Evolutionary conservation across 2,329 filamentous ascomycete genomes (phyloP), one percentile per base, ranked within the genome.

Genomic region (Apiospora aurea): DNA sequence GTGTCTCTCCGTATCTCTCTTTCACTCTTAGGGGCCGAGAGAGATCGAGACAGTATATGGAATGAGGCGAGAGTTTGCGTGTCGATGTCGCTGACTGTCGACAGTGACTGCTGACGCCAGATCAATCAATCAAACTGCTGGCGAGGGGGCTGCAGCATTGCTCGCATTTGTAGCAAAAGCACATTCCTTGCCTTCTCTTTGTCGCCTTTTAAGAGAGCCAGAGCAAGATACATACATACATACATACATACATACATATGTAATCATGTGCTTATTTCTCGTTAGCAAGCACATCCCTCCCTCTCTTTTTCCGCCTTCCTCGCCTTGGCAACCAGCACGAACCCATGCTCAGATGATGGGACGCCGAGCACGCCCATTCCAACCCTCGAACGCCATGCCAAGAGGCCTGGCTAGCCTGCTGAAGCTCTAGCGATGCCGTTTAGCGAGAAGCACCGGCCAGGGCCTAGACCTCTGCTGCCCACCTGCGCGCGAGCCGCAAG

Each of bases 321-420:
- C 26, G 16, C 26, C 53, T 38, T 14, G 34, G 57, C 34, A 64
- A 64, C 57, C 57, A 64, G 38, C 57, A 41, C 57, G 18, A 41
- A 41, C 57, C 57, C 57, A 41, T n/a, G 57, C 34, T 64, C 57
- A 64, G 57, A 64, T 64, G 57, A 64, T 64, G 11, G 11, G 34
- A 64, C 21, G 57, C 57, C 57, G 34, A 41, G 57, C n/a, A 24
- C n/a, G 18, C 34, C 34, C 57, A 64, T 64, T 41, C 57, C 57
- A 64, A 64, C 57, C 57, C 57, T 64, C 57, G 34, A 41, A 64
- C 57, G 57, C 57, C 57, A 64, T 34, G 57, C 57, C 57, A 64
- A 64, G 57, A 21, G 29, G 18, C 4, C 18, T 26, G 49, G 26
- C 13, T 34, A 16, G 26, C 46, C 21, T 18, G 16, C 7, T 21